Evolutionary conservation across 805 yeast species (phyloP).

Genomic region (Candida oleophila): DNA sequence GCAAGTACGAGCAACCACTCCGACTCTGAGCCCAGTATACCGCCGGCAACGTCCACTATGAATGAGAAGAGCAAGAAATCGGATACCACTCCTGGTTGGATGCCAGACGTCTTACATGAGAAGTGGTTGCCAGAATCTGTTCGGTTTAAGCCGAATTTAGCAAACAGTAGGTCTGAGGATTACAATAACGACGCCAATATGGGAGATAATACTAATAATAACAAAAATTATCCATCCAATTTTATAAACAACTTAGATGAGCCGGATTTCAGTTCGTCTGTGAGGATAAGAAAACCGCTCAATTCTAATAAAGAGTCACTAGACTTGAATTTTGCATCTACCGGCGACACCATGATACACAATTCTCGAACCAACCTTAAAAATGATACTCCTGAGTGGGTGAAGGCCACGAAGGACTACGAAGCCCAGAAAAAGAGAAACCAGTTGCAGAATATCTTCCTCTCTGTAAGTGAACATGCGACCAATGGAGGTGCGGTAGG

Average conservation of each 20-base stretch:
- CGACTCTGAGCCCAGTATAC: neutral
- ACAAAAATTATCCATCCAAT: neutral
- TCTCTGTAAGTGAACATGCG: conserved; percentile 16
- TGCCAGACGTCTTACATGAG: conserved; percentile 38
- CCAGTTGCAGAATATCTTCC: conserved; percentile 32
- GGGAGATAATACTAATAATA: neutral
- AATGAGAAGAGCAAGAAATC: conserved; percentile 4
- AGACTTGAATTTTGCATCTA: conserved; percentile 18
- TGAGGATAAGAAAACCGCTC: conserved; percentile 18
- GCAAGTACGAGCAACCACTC: neutral
- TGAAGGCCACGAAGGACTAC: conserved; percentile 27
- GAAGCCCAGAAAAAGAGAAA: conserved; percentile 15
- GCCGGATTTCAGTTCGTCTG: conserved; percentile 17
- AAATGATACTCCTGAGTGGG: conserved; percentile 35
- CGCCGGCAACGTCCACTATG: conserved; percentile 22
- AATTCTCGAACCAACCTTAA: conserved; percentile 17
- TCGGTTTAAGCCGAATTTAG: neutral
- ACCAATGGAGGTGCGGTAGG: conserved; percentile 7
- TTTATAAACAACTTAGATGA: neutral
- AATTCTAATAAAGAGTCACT: conserved; percentile 10
- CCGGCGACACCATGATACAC: conserved; percentile 32
- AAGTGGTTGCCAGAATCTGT: conserved; percentile 25
- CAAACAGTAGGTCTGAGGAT: neutral
- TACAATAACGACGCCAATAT: neutral
- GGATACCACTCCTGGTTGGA: conserved; percentile 39